Conservation (phyloP, 306 rosid species). For the Acacia acuminata region DNA sequence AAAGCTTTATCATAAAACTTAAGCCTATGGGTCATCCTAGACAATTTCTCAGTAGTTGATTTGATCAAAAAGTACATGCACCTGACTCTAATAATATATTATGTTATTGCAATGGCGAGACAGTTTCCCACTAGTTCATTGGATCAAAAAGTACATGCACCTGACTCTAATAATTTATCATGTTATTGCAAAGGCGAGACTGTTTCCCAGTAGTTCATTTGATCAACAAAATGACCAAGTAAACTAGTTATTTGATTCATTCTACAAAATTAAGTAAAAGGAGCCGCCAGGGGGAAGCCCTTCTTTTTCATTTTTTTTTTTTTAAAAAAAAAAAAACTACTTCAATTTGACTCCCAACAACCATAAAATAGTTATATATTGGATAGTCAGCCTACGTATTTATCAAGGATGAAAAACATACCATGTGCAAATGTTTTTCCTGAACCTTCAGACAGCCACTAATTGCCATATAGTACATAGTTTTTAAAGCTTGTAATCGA, state of each 20-base stretch:
- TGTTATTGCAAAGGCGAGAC: background rate
- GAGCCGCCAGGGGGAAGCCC: background rate
- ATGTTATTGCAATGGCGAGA: background rate
- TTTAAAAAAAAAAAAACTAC: too few relatives aligned
- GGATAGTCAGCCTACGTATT: conserved; percentile 10
- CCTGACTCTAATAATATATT: background rate
- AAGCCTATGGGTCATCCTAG: background rate
- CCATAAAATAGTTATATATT: background rate
- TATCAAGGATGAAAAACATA: conserved; percentile 35
- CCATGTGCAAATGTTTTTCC: conserved; percentile 76
- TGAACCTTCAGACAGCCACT: conserved; percentile 58
- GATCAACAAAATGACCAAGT: conserved; percentile 6
- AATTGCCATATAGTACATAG: conserved; percentile 72
- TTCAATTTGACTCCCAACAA: conserved; percentile 20
- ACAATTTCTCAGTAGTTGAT: background rate
- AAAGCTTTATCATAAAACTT: conserved; percentile 3
- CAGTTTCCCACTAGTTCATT: background rate
- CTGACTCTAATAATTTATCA: background rate
- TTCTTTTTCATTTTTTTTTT: background rate
- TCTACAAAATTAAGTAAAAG: background rate
- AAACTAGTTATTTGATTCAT: conserved; percentile 2
- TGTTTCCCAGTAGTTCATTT: conserved; percentile 5
- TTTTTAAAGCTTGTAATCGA: conserved; percentile 75
- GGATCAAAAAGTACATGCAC: background rate
- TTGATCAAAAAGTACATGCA: conserved; percentile 1